These are phyloP conservation scores for Diplodia seriata DNA, from an alignment of 2,329 filamentous ascomycete species.

Conservation along the genomic window DNA sequence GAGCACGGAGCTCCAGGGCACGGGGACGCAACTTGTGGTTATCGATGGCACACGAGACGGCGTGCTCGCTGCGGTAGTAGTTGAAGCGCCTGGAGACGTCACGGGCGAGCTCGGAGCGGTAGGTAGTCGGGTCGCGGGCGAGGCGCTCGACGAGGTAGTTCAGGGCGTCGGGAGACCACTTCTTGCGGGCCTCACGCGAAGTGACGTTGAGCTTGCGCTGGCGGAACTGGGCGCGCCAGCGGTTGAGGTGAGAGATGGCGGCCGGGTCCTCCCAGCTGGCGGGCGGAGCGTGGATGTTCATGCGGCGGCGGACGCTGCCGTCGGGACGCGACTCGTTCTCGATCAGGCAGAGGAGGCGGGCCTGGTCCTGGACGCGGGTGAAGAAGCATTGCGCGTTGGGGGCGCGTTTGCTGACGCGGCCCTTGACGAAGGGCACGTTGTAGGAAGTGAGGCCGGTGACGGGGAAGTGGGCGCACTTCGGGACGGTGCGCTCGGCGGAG, in stretches of 20 bases:
- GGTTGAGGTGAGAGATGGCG: constrained; percentile 2
- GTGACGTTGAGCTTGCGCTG: constrained; percentile 15
- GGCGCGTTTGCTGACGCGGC: not conserved
- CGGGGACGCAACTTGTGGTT: constrained; percentile 8
- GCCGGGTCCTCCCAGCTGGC: not conserved
- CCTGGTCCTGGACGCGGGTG: constrained; percentile 5
- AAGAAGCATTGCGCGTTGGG: not conserved
- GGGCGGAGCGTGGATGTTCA: constrained; percentile 27
- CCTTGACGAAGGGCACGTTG: constrained; percentile 2
- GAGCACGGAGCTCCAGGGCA: not conserved
- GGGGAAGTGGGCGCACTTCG: constrained; percentile 25
- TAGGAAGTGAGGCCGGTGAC: not conserved
- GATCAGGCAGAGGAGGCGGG: constrained; percentile 18
- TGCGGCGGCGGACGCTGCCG: constrained; percentile 1
- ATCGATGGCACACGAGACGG: constrained; percentile 23
- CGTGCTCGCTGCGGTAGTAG: not conserved
- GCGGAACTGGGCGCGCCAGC: constrained; percentile 29
- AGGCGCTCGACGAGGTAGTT: constrained; percentile 5
- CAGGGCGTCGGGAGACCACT: not conserved
- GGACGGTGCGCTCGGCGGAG: constrained; percentile 17
- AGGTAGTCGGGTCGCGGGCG: not conserved
- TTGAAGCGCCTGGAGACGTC: not conserved
- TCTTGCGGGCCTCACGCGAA: not conserved
- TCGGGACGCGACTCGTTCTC: not conserved
- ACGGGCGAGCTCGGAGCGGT: not conserved